Percentiles rank a stretch among this genome's conserved stretches.
Evolutionary conservation across 78 protist species (phyloP).

Genomic region (Pigoraptor vietnamica): DNA sequence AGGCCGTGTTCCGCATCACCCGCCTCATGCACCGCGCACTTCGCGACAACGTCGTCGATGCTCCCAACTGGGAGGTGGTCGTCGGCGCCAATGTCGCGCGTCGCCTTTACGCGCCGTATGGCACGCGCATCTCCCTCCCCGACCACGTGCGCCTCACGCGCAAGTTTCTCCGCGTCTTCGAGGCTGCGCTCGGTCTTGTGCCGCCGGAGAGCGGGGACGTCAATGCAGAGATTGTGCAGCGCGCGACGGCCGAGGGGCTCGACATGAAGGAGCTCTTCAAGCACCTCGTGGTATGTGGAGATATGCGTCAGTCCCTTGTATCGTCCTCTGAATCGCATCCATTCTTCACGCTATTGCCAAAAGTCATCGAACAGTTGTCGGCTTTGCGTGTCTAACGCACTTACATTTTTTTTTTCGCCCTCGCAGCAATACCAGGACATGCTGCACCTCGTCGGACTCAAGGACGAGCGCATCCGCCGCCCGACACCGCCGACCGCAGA

Average conservation of each 20-base stretch:
- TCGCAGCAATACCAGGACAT: background rate
- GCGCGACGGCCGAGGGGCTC: background rate
- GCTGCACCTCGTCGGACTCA: background rate
- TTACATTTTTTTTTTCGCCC: background rate
- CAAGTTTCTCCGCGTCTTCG: background rate
- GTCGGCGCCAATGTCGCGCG: background rate
- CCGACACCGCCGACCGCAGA: background rate
- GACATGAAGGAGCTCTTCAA: background rate
- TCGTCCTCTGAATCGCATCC: background rate
- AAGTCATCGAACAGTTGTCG: too few relatives aligned
- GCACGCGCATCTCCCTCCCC: background rate
- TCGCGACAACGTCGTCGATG: background rate
- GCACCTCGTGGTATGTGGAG: background rate
- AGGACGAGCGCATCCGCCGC: background rate
- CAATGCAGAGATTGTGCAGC: background rate
- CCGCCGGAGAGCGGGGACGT: background rate
- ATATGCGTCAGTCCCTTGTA: too few relatives aligned
- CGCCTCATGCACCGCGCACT: background rate
- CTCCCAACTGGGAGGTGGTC: background rate
- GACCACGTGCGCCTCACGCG: background rate
- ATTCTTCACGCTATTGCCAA: background rate
- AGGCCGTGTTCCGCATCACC: background rate
- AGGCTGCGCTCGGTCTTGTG: background rate
- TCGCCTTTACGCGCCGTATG: background rate
- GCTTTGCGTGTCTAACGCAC: background rate